Base-by-base conservation (phyloP, 1,284 basidiomycete species). In the Boletellus dicymbophilus region DNA sequence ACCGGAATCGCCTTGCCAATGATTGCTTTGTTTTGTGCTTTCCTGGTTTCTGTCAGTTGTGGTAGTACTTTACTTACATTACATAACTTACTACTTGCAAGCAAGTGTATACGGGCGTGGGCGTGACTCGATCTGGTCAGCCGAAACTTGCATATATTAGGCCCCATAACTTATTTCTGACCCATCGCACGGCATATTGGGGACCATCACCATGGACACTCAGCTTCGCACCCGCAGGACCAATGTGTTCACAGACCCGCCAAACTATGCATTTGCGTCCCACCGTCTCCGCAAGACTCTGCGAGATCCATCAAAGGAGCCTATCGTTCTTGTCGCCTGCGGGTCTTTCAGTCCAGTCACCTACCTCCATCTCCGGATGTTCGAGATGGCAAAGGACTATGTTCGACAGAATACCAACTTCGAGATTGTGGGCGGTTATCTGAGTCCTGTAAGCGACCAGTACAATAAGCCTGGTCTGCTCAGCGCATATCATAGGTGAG, bases 321-420 rank as follows among this genome's bases (percentile, higher is more conserved):
- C 88, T 20, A 72, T 91, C 58, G 86, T 90, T 48, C 79, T 90
- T 56, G 85, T 92, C 50, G 88, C 85, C 51, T 90, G 88, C 59
- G 88, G 88, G 34, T 90, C 88, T 55, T 90, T 90, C 77, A 89
- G 84, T 66, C 88, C 87, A 16, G 81, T 91, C 55, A 91, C 88
- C 18, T 91, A 88, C 60, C 83, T 91, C 50, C 88, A 88, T 64
- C 85, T 93, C 33, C 90, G 95, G 51, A 97, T 98, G 92, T 98
- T 97, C 71, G 95, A 97, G 70, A 97, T 98, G 95, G 95, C 95
- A 50, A 92, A 90, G 72, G 95, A 98, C 74, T 95, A 93, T 63
- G 84, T 93, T 51, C 82, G 93, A 46, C 95, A 97, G 66, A 92
- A 91, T 61, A 94, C 93, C 55, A 84, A 94, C 58, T 96, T 92